These are phyloP conservation scores for Boletus semigastroideus DNA, from an alignment of 1,284 basidiomycete species.

Conservation along the genomic window DNA sequence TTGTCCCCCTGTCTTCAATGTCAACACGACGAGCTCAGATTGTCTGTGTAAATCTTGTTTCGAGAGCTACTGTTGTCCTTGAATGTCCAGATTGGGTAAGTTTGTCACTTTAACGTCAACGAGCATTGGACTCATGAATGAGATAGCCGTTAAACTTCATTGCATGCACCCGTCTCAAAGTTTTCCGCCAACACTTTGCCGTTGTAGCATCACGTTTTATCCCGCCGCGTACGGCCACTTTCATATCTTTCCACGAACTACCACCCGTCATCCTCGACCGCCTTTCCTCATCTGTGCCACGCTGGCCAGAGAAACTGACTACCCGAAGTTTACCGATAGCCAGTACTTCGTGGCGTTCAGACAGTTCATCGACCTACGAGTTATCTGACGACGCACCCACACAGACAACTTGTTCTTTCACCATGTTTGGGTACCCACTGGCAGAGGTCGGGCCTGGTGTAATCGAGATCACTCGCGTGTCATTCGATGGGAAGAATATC, in stretches of 20 bases:
- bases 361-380: constrained; percentile 6
- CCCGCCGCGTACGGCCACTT: background rate
- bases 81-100: constrained; percentile 23
- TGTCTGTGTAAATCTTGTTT: constrained; percentile 24
- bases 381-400: constrained; percentile 17
- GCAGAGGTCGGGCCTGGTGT: background rate
- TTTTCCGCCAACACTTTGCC: constrained; percentile 16
- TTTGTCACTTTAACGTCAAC: background rate
- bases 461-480: constrained; percentile 15
- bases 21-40: constrained; percentile 7
- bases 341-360: constrained; percentile 18
- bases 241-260: constrained; percentile 20
- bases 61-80: constrained; percentile 11
- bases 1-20: constrained; percentile 5
- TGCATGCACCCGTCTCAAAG: constrained; percentile 11
- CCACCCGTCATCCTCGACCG: constrained; percentile 17
- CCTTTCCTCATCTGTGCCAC: background rate
- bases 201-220: constrained; percentile 1
- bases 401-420: constrained; percentile 14
- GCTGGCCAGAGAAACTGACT: constrained; percentile 18
- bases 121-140: constrained; percentile 5
- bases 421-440: constrained; percentile 14
- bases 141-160: constrained; percentile 5
- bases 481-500: constrained; percentile 15
- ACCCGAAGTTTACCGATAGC: constrained; percentile 9